phyloP scores from a whole-genome alignment of 2,329 filamentous ascomycete species.

The Fusarium nisikadoi region DNA sequence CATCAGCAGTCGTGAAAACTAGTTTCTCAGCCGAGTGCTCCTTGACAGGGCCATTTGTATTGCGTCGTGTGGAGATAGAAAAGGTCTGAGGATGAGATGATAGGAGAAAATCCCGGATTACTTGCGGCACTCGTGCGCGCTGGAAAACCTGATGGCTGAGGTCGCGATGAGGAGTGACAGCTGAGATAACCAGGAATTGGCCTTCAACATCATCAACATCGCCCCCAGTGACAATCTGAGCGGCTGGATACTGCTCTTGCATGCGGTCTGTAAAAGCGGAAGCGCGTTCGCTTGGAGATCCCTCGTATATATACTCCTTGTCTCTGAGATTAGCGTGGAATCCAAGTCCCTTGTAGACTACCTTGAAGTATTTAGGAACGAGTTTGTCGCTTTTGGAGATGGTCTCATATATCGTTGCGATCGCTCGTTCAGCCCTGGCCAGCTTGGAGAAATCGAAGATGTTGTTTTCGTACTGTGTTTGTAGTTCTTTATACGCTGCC shows the following conservation, averaged over 20 bases:
- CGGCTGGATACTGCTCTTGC: constrained; percentile 88
- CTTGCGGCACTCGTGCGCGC: constrained; percentile 82
- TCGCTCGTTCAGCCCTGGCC: constrained; percentile 86
- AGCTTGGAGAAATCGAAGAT: constrained; percentile 93
- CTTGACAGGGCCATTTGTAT: constrained; percentile 73
- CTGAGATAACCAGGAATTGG: constrained; percentile 85
- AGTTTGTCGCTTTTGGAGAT: constrained; percentile 84
- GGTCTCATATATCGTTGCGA: constrained; percentile 90
- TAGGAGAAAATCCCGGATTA: constrained; percentile 87
- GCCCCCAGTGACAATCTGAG: constrained; percentile 78
- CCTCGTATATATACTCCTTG: constrained; percentile 94
- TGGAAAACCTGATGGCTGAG: constrained; percentile 86
- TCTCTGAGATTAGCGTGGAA: constrained; percentile 85
- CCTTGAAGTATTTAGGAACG: constrained; percentile 89
- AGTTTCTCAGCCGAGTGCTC: constrained; percentile 86
- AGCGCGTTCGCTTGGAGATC: constrained; percentile 78
- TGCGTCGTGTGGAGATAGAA: constrained; percentile 78
- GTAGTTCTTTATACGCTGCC: constrained; percentile 88
- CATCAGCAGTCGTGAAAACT: constrained; percentile 83
- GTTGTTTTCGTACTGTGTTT: constrained; percentile 89
- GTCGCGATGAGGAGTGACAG: constrained; percentile 85
- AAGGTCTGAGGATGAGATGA: constrained; percentile 82
- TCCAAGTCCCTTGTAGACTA: constrained; percentile 87
- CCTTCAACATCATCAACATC: constrained; percentile 85
- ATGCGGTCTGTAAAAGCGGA: constrained; percentile 89